Conservation (phyloP, 139 green algal species). For the Trebouxia sp. region DNA sequence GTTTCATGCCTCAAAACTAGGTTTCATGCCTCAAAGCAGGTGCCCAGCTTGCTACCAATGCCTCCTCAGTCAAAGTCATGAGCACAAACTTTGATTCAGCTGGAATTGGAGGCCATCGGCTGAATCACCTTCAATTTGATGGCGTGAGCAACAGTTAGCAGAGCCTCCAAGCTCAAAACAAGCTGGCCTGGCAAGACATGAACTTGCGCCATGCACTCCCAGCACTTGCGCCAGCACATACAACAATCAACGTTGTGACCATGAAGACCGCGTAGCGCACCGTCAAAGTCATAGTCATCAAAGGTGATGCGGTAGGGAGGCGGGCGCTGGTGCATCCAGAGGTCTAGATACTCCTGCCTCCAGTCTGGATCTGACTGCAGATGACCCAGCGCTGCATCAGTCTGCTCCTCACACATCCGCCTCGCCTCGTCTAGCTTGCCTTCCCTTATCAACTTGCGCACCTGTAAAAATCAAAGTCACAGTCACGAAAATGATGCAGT, state of each 20-base stretch:
- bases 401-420: conserved; percentile 39
- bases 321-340: conserved; percentile 45
- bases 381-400: conserved; percentile 19
- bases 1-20: no score
- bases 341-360: conserved; percentile 39
- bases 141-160: no score
- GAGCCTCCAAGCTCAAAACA: no score
- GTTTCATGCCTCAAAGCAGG: no score
- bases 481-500: conserved; percentile 21
- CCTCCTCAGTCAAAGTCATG: no score
- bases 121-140: no score
- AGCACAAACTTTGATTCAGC: no score
- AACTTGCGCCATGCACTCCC: no score
- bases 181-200: no score
- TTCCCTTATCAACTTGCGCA: conserved; percentile 29
- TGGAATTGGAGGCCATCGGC: no score
- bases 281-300: conserved; percentile 12
- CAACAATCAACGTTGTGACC: background rate
- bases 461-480: background rate
- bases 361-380: conserved; percentile 32
- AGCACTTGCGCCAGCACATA: no score
- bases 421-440: conserved; percentile 43
- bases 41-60: no score
- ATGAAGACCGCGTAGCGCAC: background rate
- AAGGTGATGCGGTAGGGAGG: conserved; percentile 22